Percentiles rank a stretch among this genome's conserved stretches.
phyloP scores from a whole-genome alignment of 371 early-diverging fungal genomes.

The Umbelopsis sp. region DNA sequence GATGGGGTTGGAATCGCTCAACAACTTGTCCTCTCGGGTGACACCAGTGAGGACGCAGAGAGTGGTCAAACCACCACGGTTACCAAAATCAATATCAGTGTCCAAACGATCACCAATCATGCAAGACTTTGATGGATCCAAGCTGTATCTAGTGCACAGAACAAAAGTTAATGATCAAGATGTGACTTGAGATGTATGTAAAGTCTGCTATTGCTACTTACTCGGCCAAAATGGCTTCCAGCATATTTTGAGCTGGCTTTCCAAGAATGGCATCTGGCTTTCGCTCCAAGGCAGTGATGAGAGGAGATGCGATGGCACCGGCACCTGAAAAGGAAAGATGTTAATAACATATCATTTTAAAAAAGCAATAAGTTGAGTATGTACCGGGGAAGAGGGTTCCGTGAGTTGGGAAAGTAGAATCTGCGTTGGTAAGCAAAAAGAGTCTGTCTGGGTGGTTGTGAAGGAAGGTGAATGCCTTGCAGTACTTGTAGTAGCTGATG shows the following conservation, averaged over 20 bases:
- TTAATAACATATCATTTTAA: neutral
- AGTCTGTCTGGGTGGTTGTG: conserved; percentile 67
- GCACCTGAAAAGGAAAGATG: conserved; percentile 55
- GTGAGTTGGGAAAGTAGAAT: conserved; percentile 86
- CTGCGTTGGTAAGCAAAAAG: conserved; percentile 94
- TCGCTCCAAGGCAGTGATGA: conserved; percentile 73
- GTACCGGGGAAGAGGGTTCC: conserved; percentile 78
- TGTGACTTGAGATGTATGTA: neutral
- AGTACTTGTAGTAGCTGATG: conserved; percentile 88
- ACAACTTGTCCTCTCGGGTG: conserved; percentile 50
- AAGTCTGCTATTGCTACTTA: conserved; percentile 27
- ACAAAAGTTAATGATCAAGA: conserved; percentile 1
- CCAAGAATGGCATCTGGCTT: conserved; percentile 85
- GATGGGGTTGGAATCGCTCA: conserved; percentile 48
- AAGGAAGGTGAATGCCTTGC: conserved; percentile 88
- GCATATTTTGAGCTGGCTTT: conserved; percentile 91
- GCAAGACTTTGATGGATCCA: conserved; percentile 82
- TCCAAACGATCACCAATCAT: conserved; percentile 98
- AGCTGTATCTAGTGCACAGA: conserved; percentile 55
- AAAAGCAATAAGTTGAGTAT: neutral
- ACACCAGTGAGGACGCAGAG: conserved; percentile 91
- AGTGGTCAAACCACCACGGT: conserved; percentile 83
- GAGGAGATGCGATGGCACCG: conserved; percentile 80
- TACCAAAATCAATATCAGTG: conserved; percentile 96
- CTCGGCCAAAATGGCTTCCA: conserved; percentile 84